Evolutionary conservation across 2,329 filamentous ascomycete species (phyloP).

Genomic region (Nothomitra cinnamomea): DNA sequence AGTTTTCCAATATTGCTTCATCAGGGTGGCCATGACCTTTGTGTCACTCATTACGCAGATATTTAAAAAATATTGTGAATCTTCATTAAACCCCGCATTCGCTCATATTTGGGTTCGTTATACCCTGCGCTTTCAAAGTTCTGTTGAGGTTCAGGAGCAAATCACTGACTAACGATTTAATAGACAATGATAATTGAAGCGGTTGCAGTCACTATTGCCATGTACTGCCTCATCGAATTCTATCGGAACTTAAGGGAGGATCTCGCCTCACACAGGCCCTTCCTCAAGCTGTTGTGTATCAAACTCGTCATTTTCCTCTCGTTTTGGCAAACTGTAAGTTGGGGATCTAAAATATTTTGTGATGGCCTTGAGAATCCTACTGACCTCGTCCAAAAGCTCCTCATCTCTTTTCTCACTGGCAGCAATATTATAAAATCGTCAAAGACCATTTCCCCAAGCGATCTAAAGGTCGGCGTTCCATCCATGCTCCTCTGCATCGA

Average conservation of each 20-base stretch:
- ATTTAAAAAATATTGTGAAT: slow-evolving; percentile 56
- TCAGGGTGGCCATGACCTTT: slow-evolving; percentile 63
- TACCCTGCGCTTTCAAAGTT: neutral
- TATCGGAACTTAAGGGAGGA: slow-evolving; percentile 59
- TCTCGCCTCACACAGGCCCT: slow-evolving; percentile 50
- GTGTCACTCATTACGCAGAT: slow-evolving; percentile 58
- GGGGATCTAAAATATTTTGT: neutral
- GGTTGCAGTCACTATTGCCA: slow-evolving; percentile 59
- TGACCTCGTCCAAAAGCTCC: slow-evolving; percentile 19
- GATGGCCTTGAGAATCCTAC: neutral
- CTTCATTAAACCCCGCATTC: slow-evolving; percentile 60
- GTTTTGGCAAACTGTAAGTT: slow-evolving; percentile 57
- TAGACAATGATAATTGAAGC: slow-evolving; percentile 44
- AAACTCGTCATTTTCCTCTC: slow-evolving; percentile 84
- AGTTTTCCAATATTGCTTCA: slow-evolving; percentile 74
- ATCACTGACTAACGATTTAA: neutral
- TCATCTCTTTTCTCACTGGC: slow-evolving; percentile 45
- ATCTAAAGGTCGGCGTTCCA: slow-evolving; percentile 68
- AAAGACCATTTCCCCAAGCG: slow-evolving; percentile 46
- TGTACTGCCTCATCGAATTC: slow-evolving; percentile 81
- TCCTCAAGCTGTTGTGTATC: slow-evolving; percentile 70
- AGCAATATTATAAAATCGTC: slow-evolving; percentile 46
- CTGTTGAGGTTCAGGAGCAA: neutral
- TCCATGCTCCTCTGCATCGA: slow-evolving; percentile 64
- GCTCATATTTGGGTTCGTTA: slow-evolving; percentile 62